Percentiles rank a stretch among this genome's conserved stretches.
phyloP scores from a whole-genome alignment of 805 yeast genomes.

The Saccharomycopsis capsularis region DNA sequence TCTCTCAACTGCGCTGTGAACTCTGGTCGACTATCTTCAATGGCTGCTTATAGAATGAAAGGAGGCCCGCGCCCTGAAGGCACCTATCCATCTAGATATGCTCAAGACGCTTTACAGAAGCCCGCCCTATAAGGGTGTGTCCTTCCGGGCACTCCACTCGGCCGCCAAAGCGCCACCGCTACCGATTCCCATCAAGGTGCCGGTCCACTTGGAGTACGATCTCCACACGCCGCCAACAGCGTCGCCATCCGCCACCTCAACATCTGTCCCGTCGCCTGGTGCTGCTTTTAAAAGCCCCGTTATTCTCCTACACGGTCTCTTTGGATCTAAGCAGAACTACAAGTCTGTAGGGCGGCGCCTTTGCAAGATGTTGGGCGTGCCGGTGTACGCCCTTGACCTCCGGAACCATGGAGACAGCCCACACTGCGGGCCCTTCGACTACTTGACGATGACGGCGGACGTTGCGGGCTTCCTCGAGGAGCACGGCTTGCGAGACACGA shows the following conservation, averaged over 20 bases:
- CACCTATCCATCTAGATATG: no score
- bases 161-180: no score
- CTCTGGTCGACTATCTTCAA: no score
- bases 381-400: conserved; percentile 41
- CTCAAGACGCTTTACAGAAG: neutral
- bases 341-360: conserved; percentile 33
- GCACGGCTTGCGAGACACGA: conserved; percentile 28
- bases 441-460: conserved; percentile 39
- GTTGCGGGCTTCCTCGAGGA: conserved; percentile 32
- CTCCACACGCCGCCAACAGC: conserved; percentile 8
- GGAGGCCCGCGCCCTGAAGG: no score
- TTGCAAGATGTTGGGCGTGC: conserved; percentile 28
- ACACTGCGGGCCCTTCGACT: conserved; percentile 38
- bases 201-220: conserved; percentile 18
- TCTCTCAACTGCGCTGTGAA: no score
- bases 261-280: no score
- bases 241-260: neutral
- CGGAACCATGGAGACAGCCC: conserved; percentile 51
- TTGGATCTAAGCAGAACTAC: conserved; percentile 44
- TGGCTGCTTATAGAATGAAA: no score
- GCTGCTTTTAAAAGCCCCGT: conserved; percentile 29
- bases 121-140: no score
- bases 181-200: conserved; percentile 10
- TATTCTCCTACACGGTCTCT: conserved; percentile 47
- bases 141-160: no score